phyloP scores from a whole-genome alignment of 23 red algal genomes.

The Agarophyton chilense region DNA sequence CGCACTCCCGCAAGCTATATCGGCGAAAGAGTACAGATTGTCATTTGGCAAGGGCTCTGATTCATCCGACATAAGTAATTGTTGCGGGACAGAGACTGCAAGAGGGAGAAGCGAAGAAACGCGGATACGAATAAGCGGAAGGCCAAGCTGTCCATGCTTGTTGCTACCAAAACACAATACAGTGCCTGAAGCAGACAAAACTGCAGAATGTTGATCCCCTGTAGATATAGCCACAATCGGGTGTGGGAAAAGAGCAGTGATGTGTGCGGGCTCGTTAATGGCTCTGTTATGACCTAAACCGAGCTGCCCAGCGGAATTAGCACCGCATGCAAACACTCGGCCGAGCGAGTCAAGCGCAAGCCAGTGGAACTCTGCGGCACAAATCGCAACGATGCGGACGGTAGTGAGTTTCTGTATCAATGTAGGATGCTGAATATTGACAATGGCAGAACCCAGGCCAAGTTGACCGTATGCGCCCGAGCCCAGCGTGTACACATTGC shows the following conservation, averaged over 20 bases:
- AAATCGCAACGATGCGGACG: conserved; percentile 58
- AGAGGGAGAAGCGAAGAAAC: conserved; percentile 25
- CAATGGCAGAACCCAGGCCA: conserved; percentile 47
- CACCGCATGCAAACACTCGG: conserved; percentile 70
- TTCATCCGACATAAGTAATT: conserved; percentile 4
- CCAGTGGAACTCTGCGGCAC: conserved; percentile 83
- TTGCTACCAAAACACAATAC: conserved; percentile 90
- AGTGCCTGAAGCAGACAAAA: conserved; percentile 77
- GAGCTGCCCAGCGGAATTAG: conserved; percentile 59
- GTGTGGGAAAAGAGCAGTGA: conserved; percentile 64
- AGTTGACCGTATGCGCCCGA: conserved; percentile 73
- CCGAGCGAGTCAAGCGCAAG: conserved; percentile 79
- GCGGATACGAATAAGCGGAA: conserved; percentile 29
- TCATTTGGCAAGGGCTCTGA: not conserved
- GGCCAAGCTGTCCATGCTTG: conserved; percentile 85
- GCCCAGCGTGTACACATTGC: conserved; percentile 51
- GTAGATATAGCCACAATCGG: conserved; percentile 64
- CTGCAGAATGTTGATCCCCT: conserved; percentile 81
- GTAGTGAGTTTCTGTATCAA: conserved; percentile 25
- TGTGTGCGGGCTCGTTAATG: conserved; percentile 30
- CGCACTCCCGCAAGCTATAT: conserved; percentile 63
- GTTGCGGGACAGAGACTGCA: conserved; percentile 30
- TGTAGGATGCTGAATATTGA: conserved; percentile 38
- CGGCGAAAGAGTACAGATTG: conserved; percentile 10
- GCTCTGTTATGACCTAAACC: conserved; percentile 38